Evolutionary conservation across 1,284 basidiomycete species (phyloP), one percentile per base, ranked within the genome.

Genomic region (Gymnopus androsaceus): DNA sequence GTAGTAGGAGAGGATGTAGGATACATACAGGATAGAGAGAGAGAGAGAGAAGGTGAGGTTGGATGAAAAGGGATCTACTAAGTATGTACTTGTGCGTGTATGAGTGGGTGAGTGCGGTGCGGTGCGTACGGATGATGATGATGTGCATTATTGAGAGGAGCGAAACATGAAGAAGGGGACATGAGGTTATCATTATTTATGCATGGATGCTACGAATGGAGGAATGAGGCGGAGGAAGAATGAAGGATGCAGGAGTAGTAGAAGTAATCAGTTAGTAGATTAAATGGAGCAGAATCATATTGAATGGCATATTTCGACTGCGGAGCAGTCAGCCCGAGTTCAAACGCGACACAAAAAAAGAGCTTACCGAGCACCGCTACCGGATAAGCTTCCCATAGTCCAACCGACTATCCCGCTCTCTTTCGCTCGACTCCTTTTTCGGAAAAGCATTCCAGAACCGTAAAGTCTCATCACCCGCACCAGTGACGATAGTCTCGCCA

Each of bases 401-500:
- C 56, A 88, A 68, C 59, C 73, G 74, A 66, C 81, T 88, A 31
- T 60, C 55, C 41, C 55, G 70, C 61, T 65, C 71, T 51, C 65
- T 66, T 64, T 75, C 76, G 40, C 72, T 72, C 56, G 71, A 77
- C 66, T 81, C 83, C 64, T 77, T 81, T 74, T 83, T 90, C 55
- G 88, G 90, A 71, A 92, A 94, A 0, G 93, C 94, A 68, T 94
- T 95, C 96, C 96, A 98, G 74, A 99, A 98, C 57, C 92, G 76
- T 48, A 99, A 75, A 14, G 97, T 99, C 75, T 99, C 96, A 72
- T 99, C 96, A 1, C 97, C 96, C 0, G 97, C 95, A 3, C 96
- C 96, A 0, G 95, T 98, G 25, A 98, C 97, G 62, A 98, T 98
- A 8, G 94, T 98, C 75, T 97, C 93, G 15, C 96, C 95, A 61